Conservation (phyloP, 179 eudicot species). For the Beta corolliflora region DNA sequence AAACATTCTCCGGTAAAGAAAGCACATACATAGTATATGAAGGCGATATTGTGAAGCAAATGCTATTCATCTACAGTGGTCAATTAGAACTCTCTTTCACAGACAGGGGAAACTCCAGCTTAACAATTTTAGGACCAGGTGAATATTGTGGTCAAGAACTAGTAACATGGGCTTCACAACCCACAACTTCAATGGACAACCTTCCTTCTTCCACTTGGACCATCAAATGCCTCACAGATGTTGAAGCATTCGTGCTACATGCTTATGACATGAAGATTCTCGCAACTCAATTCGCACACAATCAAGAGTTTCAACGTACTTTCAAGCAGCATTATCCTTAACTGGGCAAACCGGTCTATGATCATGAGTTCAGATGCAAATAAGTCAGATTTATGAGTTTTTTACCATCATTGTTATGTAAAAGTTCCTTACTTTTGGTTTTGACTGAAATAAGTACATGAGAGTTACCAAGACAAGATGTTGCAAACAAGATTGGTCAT, state of each 20-base stretch:
- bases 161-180: conserved; percentile 22
- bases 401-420: too few relatives aligned
- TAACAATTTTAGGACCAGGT: neutral
- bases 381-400: neutral
- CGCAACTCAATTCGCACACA: conserved; percentile 16
- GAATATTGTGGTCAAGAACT: conserved; percentile 21
- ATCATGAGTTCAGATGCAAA: neutral
- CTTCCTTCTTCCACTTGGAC: conserved; percentile 22
- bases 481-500: neutral
- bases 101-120: neutral
- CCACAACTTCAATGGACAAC: conserved; percentile 15
- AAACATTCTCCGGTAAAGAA: conserved; percentile 11
- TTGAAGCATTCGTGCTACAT: conserved; percentile 17
- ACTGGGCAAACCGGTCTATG: neutral
- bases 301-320: conserved; percentile 20
- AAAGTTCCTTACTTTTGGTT: neutral
- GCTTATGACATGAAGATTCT: conserved; percentile 21
- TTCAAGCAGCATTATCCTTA: conserved; percentile 26
- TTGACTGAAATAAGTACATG: neutral
- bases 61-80: conserved; percentile 16
- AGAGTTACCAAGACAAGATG: neutral
- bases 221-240: conserved; percentile 20
- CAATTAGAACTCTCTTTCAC: conserved; percentile 8
- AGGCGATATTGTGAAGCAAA: conserved; percentile 13
- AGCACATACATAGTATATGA: conserved; percentile 14